phyloP scores from a whole-genome alignment of 352 stramenopile species.

The Pythium vanterpoolii region DNA sequence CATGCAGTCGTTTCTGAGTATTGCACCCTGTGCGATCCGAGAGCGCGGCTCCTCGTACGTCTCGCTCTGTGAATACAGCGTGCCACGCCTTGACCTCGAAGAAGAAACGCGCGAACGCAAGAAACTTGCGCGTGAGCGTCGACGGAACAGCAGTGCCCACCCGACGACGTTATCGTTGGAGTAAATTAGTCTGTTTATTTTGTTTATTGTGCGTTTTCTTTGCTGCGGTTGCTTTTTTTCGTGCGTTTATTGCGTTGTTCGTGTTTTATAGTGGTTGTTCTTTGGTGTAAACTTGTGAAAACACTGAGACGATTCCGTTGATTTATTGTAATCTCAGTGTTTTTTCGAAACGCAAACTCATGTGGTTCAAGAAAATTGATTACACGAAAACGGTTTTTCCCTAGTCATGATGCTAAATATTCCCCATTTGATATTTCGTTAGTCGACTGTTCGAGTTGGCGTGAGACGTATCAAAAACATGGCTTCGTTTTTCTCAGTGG shows the following conservation, averaged over 20 bases:
- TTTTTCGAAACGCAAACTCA: slow-evolving; percentile 22
- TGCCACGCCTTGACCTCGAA: slow-evolving; percentile 59
- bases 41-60: slow-evolving; percentile 79
- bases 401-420: no score
- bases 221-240: background rate
- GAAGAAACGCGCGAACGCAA: slow-evolving; percentile 73
- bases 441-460: background rate
- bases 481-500: slow-evolving; percentile 5
- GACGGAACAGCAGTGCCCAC: slow-evolving; percentile 71
- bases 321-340: slow-evolving; percentile 18
- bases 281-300: slow-evolving; percentile 4
- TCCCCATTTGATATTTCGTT: slow-evolving; percentile 16
- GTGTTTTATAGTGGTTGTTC: background rate
- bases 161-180: slow-evolving; percentile 42
- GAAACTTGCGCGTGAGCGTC: slow-evolving; percentile 62
- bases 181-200: slow-evolving; percentile 35
- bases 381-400: slow-evolving; percentile 2
- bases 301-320: background rate
- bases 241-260: background rate
- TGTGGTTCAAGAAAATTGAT: background rate
- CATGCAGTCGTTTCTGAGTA: slow-evolving; percentile 56
- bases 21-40: slow-evolving; percentile 44
- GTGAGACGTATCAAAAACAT: background rate
- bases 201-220: slow-evolving; percentile 5
- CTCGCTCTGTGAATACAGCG: slow-evolving; percentile 71